Evolutionary conservation across 768 basidiomycete species (phyloP), one percentile per base, ranked within the genome.

Genomic region (Rhodotorula toruloides): DNA sequence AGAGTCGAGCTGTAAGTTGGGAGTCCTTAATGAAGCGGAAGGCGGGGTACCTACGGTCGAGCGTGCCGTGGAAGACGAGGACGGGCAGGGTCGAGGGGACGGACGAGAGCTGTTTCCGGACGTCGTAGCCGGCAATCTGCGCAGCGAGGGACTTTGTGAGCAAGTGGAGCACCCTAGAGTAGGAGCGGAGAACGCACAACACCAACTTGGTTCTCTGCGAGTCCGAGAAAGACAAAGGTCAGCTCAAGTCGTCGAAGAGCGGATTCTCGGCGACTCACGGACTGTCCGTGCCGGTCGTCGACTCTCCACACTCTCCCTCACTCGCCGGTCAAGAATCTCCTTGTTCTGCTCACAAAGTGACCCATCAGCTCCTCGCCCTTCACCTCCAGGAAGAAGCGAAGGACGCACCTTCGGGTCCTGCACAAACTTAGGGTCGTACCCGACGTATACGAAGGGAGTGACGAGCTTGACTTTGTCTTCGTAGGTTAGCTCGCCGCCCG

Each of bases 111-210:
- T 48, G 2, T 10, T 55, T 59, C 4, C 68, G 63, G 13, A 70
- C 63, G 52, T 70, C 63, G 63, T 70, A 70, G 21, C 60, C 60
- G 0, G 60, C 63, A 42, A 70, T 70, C 67, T 69, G 54, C 39
- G 16, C 1, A 42, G 32, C n/a, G 27, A 14, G 9, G 10, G 42
- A 3, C 17, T 17, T 19, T 22, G 36, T 16, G 31, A 22, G 14
- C 10, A 4, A 21, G 4, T 19, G 17, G 34, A 5, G 12, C 5
- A 19, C 4, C 4, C 7, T 17, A 1, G 2, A 5, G 12, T 5
- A 19, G 2, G 21, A 4, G 16, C 13, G 3, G 27, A 4, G 25
- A 11, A 47, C 67, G 1, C 21, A 64, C 67, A 1, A 69, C 67
- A 16, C 43, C 54, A 13, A 69, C 40, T 29, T 69, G 67, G 19